phyloP scores from a whole-genome alignment of 1,284 basidiomycete species.

The Heliocybe sulcata region DNA sequence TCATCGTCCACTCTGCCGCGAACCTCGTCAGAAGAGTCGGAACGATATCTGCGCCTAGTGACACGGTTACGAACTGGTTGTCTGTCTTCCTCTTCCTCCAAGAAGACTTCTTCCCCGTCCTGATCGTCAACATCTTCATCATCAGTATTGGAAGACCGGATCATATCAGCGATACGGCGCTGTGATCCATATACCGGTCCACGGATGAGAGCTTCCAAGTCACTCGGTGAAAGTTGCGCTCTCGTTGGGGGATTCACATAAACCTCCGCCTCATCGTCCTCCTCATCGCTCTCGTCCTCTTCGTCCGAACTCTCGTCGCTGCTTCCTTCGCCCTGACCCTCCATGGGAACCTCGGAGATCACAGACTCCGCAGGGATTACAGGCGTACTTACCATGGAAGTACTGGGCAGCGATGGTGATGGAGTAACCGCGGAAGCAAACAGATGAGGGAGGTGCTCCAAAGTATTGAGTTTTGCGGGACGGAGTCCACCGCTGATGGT shows the following conservation, averaged over 20 bases:
- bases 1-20: conserved; percentile 9
- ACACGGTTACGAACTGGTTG: background rate
- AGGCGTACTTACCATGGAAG: no score
- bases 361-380: conserved; percentile 18
- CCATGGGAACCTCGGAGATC: conserved; percentile 20
- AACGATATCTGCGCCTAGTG: background rate
- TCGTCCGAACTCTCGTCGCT: conserved; percentile 18
- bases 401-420: background rate
- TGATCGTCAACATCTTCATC: conserved; percentile 13
- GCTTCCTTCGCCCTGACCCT: conserved; percentile 21
- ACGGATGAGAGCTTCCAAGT: conserved; percentile 18
- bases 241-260: background rate
- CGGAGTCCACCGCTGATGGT: background rate
- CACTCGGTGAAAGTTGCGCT: background rate
- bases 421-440: background rate
- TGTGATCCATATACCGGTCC: conserved; percentile 11
- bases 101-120: conserved; percentile 11
- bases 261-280: conserved; percentile 4
- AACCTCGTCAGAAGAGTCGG: conserved; percentile 18
- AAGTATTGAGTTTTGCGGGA: background rate
- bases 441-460: background rate
- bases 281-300: conserved; percentile 7
- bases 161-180: conserved; percentile 9
- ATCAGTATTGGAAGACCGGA: conserved; percentile 12
- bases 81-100: conserved; percentile 5